Evolutionary conservation across 176 grass and related monocot species (phyloP), one percentile per base, ranked within the genome.

Genomic region (Bromus sterilis): DNA sequence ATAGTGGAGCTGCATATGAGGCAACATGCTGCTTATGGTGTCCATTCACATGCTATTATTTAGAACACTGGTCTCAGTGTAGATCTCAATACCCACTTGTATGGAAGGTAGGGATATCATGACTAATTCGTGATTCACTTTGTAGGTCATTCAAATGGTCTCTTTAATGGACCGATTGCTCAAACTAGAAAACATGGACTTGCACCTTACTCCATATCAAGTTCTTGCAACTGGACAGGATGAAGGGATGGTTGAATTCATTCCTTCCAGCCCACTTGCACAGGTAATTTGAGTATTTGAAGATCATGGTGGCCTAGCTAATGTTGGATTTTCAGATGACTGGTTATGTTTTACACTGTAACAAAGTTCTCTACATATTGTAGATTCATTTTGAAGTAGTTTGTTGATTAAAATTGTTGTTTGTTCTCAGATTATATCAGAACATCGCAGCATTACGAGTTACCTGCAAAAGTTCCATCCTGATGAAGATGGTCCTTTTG

Each of bases 91-190:
- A 62, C 5, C 59, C 10, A 33, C 34, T 43, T 80, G 53, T n/a
- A 41, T 85, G 49, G 71, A 33, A 42, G 10, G 42, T 14, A 37
- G 78, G 8, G 62, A 80, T n/a, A 57, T 85, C 56, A 43, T 82
- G 65, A 40, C 41, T 85, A 77, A 77, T 64, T 64, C 11, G 42
- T 77, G 42, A 21, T 56, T 3, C 11, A 6, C 40, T 78, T 59
- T 78, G 33, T 79, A 95, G 96, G 93, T 99, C 56, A 95, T 93
- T 84, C 96, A 99, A 80, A 99, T 94, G 83, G 90, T 95, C 63
- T 93, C 96, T 75, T 94, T 99, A 66, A 99, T 99, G 96, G 96
- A 99, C 65, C 93, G 96, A 4, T 87, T 99, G 87, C 90, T 99
- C 73, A 99, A 99, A 89, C 80, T 99, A 86, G 96, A 99, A 88